Conservation (phyloP, 176 grass and related monocot species). For the Neostapfia colusana region DNA sequence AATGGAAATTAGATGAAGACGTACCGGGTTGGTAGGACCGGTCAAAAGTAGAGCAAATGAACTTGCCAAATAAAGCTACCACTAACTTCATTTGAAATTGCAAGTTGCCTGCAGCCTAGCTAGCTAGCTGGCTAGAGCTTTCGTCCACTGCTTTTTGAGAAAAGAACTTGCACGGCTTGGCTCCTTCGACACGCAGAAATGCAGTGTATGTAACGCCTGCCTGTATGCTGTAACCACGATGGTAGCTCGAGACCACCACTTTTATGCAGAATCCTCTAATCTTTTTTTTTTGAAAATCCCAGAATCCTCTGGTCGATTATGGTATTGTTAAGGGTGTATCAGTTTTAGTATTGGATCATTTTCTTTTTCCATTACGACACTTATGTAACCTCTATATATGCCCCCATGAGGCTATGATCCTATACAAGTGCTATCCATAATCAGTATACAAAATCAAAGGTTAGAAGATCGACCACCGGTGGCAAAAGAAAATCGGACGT, state of each 20-base stretch:
- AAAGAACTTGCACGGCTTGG: constrained; percentile 32
- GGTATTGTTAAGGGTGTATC: neutral
- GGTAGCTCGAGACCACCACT: constrained; percentile 29
- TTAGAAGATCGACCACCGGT: no score
- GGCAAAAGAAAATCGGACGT: no score
- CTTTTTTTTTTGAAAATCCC: no score
- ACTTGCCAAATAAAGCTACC: constrained; percentile 24
- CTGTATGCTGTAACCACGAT: constrained; percentile 31
- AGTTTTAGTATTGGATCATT: neutral
- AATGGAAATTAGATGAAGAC: constrained; percentile 19
- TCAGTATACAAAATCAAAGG: no score
- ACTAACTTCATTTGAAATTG: constrained; percentile 35
- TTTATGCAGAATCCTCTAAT: constrained; percentile 39
- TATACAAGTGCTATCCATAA: neutral
- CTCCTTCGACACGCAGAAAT: constrained; percentile 9
- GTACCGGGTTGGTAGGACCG: constrained; percentile 2
- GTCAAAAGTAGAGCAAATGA: constrained; percentile 43
- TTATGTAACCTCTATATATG: neutral
- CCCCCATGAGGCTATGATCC: neutral
- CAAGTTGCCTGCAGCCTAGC: constrained; percentile 17
- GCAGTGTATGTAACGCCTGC: constrained; percentile 18
- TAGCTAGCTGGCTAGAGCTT: constrained; percentile 2
- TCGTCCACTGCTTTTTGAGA: constrained; percentile 13
- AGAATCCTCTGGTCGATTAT: constrained; percentile 33
- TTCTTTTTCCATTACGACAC: neutral